A percentile compares a stretch with the other conserved stretches of the same genome.
Evolutionary conservation across 1,284 basidiomycete species (phyloP).

Genomic region (Athelia sp.): DNA sequence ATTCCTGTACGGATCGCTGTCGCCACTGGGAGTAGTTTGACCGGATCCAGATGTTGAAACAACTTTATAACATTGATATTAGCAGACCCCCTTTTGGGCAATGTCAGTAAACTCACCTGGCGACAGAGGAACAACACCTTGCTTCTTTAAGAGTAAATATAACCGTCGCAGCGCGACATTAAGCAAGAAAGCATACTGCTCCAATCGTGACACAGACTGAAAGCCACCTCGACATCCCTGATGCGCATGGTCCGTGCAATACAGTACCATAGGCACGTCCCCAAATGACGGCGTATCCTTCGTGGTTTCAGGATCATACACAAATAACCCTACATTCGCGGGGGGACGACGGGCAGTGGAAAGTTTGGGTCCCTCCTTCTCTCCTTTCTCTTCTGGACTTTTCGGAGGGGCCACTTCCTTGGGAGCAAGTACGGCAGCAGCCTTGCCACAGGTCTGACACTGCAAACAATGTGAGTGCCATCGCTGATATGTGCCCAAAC

Average conservation of each 20-base stretch:
- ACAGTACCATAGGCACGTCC: constrained; percentile 61
- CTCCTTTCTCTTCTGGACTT: constrained; percentile 30
- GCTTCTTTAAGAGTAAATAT: constrained; percentile 87
- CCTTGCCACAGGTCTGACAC: constrained; percentile 77
- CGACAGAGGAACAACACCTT: constrained; percentile 82
- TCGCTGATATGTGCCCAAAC: constrained; percentile 88
- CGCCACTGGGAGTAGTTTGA: constrained; percentile 27
- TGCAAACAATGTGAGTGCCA: constrained; percentile 95
- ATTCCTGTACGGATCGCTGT: constrained; percentile 75
- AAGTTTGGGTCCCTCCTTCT: constrained; percentile 48
- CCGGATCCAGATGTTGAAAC: constrained; percentile 30
- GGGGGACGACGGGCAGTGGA: constrained; percentile 67
- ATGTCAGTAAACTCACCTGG: constrained; percentile 49
- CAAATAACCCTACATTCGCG: constrained; percentile 73
- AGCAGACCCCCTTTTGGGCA: not conserved
- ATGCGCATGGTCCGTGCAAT: constrained; percentile 78
- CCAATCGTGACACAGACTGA: constrained; percentile 87
- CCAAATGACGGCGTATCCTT: constrained; percentile 67
- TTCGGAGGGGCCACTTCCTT: constrained; percentile 42
- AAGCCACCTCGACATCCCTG: constrained; percentile 71
- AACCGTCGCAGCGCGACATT: constrained; percentile 93
- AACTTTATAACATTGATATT: constrained; percentile 21
- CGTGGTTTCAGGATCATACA: constrained; percentile 63
- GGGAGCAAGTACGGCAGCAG: constrained; percentile 56
- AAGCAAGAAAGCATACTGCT: constrained; percentile 96